Percentiles rank a stretch among this genome's conserved stretches.
phyloP scores from a whole-genome alignment of 345 rosid genomes.

The Balakata baccata region DNA sequence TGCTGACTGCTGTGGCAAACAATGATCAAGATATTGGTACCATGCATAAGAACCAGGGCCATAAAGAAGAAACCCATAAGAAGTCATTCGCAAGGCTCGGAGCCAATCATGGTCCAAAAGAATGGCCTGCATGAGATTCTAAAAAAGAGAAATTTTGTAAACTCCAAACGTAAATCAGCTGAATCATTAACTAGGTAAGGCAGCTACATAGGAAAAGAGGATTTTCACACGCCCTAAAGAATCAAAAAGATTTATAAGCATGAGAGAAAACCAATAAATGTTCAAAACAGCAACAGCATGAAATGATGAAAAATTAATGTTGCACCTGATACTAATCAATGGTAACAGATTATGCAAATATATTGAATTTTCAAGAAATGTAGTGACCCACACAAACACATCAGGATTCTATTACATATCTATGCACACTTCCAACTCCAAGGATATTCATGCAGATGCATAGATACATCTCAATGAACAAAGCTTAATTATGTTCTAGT shows the following conservation, averaged over 20 bases:
- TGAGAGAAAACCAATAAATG: not conserved
- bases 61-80: constrained; percentile 83
- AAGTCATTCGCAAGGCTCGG: constrained; percentile 82
- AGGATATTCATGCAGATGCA: not conserved
- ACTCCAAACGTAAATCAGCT: constrained; percentile 20
- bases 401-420: not conserved
- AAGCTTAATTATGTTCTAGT: not conserved
- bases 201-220: constrained; percentile 8
- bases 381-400: not conserved
- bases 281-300: not conserved
- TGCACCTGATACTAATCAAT: not conserved
- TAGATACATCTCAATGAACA: not conserved
- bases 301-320: not conserved
- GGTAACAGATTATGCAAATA: not conserved
- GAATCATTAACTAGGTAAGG: constrained; percentile 6
- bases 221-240: not conserved
- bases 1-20: constrained; percentile 65
- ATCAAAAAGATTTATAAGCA: not conserved
- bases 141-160: constrained; percentile 19
- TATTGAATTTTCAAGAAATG: not conserved
- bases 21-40: constrained; percentile 72
- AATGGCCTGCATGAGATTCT: constrained; percentile 42
- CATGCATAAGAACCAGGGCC: constrained; percentile 93
- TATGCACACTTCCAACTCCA: not conserved
- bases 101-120: constrained; percentile 75